Conservation (phyloP, 805 yeast genomes). For the Teunomyces stri region DNA sequence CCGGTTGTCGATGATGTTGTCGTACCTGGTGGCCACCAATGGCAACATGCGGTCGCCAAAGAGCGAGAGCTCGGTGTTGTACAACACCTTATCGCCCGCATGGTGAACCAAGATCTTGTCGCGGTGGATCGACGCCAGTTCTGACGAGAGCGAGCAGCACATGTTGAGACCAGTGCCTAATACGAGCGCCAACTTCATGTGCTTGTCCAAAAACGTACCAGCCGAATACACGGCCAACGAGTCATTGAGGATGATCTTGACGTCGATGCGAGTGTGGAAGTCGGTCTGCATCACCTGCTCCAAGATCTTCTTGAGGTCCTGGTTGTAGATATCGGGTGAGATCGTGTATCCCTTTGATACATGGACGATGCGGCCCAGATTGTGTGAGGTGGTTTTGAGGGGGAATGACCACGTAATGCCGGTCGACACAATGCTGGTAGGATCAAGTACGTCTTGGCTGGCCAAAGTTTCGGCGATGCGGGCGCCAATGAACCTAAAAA, state of each 20-base stretch:
- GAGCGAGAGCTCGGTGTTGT: slow-evolving; percentile 56
- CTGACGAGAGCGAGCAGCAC: slow-evolving; percentile 38
- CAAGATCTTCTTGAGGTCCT: slow-evolving; percentile 43
- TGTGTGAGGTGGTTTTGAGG: slow-evolving; percentile 37
- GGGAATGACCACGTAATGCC: slow-evolving; percentile 64
- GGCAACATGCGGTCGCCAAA: slow-evolving; percentile 44
- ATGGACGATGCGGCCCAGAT: slow-evolving; percentile 45
- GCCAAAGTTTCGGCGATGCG: slow-evolving; percentile 29
- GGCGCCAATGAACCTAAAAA: slow-evolving; percentile 43
- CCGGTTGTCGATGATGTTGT: slow-evolving; percentile 35
- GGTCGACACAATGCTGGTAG: slow-evolving; percentile 23
- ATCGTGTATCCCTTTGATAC: slow-evolving; percentile 64
- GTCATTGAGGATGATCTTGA: slow-evolving; percentile 56
- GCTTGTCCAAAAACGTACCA: slow-evolving; percentile 39
- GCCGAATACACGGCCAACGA: slow-evolving; percentile 64
- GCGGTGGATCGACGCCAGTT: slow-evolving; percentile 16
- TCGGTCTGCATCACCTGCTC: slow-evolving; percentile 26
- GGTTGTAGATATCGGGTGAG: slow-evolving; percentile 37
- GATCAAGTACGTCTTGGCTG: slow-evolving; percentile 15
- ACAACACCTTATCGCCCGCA: slow-evolving; percentile 18
- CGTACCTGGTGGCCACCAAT: slow-evolving; percentile 36
- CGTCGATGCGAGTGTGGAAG: slow-evolving; percentile 27
- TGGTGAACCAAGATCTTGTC: slow-evolving; percentile 8
- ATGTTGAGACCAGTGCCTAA: slow-evolving; percentile 69
- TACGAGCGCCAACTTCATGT: slow-evolving; percentile 51